These are phyloP conservation scores for Plantago lanceolata DNA, from an alignment of 305 asterid genomes.

Conservation along the genomic window DNA sequence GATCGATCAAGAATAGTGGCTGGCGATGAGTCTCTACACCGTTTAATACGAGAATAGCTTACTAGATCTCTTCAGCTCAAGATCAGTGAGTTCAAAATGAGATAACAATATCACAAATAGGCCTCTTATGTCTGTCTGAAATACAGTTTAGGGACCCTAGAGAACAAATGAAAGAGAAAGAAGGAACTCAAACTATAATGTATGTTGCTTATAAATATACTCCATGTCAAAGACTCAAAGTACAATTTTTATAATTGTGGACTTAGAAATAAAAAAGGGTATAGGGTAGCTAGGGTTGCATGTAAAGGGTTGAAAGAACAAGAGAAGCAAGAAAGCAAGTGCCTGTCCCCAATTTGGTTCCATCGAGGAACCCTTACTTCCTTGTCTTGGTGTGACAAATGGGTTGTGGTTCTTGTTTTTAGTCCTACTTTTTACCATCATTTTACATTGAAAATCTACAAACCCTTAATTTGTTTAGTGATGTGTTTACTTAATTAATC, in stretches of 20 bases:
- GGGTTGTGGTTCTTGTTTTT: too few relatives aligned
- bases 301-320: neutral
- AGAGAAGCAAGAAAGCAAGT: slow-evolving; percentile 32
- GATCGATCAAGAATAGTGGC: neutral
- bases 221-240: neutral
- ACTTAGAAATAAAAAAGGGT: too few relatives aligned
- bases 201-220: neutral
- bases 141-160: too few relatives aligned
- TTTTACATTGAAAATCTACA: slow-evolving; percentile 27
- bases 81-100: too few relatives aligned
- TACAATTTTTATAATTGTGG: neutral
- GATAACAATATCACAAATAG: too few relatives aligned
- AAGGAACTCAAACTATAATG: too few relatives aligned
- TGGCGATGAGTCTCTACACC: neutral
- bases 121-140: too few relatives aligned
- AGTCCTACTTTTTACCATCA: slow-evolving; percentile 26
- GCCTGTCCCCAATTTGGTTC: slow-evolving; percentile 32
- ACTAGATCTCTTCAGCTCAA: too few relatives aligned
- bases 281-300: too few relatives aligned
- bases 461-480: neutral
- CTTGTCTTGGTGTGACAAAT: slow-evolving; percentile 24
- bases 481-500: neutral
- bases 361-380: slow-evolving; percentile 28
- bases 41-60: too few relatives aligned
- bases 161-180: too few relatives aligned